Evolutionary conservation across 2,329 filamentous ascomycete species (phyloP).

Genomic region (Fusarium euwallaceae): DNA sequence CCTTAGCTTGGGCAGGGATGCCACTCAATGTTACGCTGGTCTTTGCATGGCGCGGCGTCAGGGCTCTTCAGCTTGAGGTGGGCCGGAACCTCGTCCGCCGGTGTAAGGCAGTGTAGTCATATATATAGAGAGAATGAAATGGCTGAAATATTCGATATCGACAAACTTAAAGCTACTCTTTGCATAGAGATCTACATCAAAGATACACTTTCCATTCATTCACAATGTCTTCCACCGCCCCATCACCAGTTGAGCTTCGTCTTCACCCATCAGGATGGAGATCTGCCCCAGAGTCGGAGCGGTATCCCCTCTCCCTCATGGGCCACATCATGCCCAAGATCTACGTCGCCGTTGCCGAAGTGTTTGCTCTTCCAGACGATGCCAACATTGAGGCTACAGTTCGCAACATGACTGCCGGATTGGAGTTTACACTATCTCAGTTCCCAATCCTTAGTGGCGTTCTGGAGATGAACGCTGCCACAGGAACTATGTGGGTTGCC

Average conservation of each 20-base stretch:
- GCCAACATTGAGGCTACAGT: not conserved
- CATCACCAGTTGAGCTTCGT: not conserved
- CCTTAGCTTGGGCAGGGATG: not conserved
- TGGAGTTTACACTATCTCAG: conserved; percentile 17
- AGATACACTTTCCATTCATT: not conserved
- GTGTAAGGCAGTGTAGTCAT: not conserved
- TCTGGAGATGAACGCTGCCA: not conserved
- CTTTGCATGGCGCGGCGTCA: not conserved
- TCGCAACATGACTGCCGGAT: conserved; percentile 9
- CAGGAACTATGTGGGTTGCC: not conserved
- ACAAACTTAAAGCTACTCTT: not conserved
- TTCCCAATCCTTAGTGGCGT: conserved; percentile 21
- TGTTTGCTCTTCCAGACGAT: conserved; percentile 10
- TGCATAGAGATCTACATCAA: not conserved
- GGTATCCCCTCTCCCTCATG: conserved; percentile 10
- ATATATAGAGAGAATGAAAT: not conserved
- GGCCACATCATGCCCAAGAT: conserved; percentile 35
- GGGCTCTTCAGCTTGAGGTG: not conserved
- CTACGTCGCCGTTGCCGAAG: conserved; percentile 30
- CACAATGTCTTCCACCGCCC: not conserved
- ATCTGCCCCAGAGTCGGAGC: not conserved
- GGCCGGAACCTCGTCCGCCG: not conserved
- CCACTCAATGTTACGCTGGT: not conserved
- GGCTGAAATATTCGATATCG: not conserved
- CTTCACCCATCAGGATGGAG: not conserved